Base-by-base conservation (phyloP, 306 rosid species). In the Elaeagnus macrophylla region DNA sequence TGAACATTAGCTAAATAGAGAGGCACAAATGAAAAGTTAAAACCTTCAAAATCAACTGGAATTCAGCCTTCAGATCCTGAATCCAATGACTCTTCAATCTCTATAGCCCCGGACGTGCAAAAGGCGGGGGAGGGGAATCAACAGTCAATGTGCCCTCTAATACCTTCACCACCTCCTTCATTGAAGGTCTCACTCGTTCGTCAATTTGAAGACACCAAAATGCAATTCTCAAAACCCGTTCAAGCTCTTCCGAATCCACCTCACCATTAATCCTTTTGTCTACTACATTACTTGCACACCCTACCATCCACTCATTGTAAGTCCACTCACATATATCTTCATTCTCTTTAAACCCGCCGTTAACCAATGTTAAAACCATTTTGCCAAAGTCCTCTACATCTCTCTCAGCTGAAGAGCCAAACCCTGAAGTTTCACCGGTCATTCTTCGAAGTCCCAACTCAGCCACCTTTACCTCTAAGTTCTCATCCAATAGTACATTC, bases 171-270 rank as follows among this genome's bases (percentile, higher is more conserved):
- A 88, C 83, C 73, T 88, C 94, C 25, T 70, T 75, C 95, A 87
- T 83, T 0, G 86, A 63, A 47, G 89, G 96, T 65, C 94, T 72
- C 60, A 57, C 54, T 0, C 64, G 66, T 56, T 79, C 85, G n/a
- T 83, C 81, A 38, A 10, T 37, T 68, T 88, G 96, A 51, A 88
- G 45, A 69, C 96, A 88, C 96, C 96, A 88, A 59, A 88, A 88
- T 20, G 87, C 84, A 15, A 81, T 79, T 59, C 94, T 77, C 53
- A 88, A 57, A 7, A 70, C 64, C 17, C 89, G 72, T 42, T 83
- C 94, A 0, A 88, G 79, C 68, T 81, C 85, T 19, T 74, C 77
- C 11, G 12, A 48, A 51, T 59, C 67, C 36, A 36, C 53, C 65
- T 64, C 79, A 19, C 81, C 81, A 3, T 57, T 65, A 7, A 81